Base-by-base conservation (phyloP, 768 basidiomycete species). In the Tulasnella sp. region DNA sequence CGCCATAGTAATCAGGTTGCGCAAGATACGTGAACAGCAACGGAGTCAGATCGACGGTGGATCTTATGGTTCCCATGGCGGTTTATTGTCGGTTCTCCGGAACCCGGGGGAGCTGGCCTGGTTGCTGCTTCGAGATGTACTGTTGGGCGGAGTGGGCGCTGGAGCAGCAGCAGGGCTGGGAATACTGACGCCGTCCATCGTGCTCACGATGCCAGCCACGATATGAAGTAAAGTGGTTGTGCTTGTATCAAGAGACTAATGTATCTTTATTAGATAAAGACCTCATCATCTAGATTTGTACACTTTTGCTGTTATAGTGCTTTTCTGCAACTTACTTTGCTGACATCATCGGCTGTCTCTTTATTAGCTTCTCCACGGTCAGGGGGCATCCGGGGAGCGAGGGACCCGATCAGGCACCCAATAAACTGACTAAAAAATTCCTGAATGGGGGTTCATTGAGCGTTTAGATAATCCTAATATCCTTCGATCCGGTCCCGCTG, bases 121-220 rank as follows among this genome's bases (percentile, higher is more conserved):
- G 60, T 64, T 64, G n/a, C n/a, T 64, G 60, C 60, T 64, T 64
- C 60, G 60, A 64, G 60, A 64, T 31, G 60, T 64, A 31, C 60
- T 64, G 28, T 28, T 64, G 60, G 60, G 60, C 60, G 60, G 60
- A 64, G 60, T 64, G 60, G 60, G 60, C 60, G 60, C 60, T 64
- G 60, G 60, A 64, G 60, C 60, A 31, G 60, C 60, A 2, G 60
- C 60, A 1, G 60, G 60, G 31, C 60, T 64, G 22, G 60, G 60
- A 28, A 64, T 64, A 28, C 9, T 64, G 60, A 64, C 60, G 60
- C 60, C 60, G n/a, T n/a, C 24, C 28, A 64, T 64, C 60, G 28
- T 64, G 3, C 60, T 64, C 12, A 64, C 60, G 1, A 64, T 64
- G 60, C 60, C 60, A 64, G 60, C 60, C 60, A 64, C 60, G 60